Percentiles rank a stretch among this genome's conserved stretches.
phyloP scores from a whole-genome alignment of 1,284 basidiomycete species.

The Ceratobasidium sp. region DNA sequence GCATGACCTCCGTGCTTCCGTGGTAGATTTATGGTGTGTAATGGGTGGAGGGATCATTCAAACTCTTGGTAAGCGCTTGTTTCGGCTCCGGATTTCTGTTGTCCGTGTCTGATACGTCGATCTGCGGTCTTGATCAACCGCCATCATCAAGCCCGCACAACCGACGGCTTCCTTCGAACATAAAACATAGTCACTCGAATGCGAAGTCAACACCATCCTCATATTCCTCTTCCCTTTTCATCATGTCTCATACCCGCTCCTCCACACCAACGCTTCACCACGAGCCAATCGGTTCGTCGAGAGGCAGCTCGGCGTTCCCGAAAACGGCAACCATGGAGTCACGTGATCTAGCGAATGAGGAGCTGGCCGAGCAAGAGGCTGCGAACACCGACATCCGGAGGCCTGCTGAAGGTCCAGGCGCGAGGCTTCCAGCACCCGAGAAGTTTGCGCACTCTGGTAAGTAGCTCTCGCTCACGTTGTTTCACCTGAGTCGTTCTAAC shows the following conservation, averaged over 20 bases:
- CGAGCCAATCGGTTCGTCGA: constrained; percentile 4
- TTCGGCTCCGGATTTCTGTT: no score
- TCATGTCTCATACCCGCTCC: constrained; percentile 19
- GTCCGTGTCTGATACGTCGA: no score
- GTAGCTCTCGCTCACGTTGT: neutral
- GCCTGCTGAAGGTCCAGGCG: constrained; percentile 28
- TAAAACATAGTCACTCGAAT: neutral
- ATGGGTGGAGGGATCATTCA: no score
- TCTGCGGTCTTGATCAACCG: constrained; percentile 6
- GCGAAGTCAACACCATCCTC: neutral
- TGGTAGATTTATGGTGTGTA: no score
- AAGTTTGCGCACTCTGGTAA: constrained; percentile 33
- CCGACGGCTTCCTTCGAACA: constrained; percentile 5
- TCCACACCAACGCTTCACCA: constrained; percentile 10
- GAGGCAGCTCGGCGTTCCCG: neutral
- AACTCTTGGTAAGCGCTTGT: no score
- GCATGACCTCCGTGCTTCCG: no score
- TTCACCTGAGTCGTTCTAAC: neutral
- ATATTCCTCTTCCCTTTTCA: neutral
- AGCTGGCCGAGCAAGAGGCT: constrained; percentile 15
- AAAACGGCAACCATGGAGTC: constrained; percentile 1
- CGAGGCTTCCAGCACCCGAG: constrained; percentile 22
- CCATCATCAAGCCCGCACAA: constrained; percentile 7
- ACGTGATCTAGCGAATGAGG: constrained; percentile 3
- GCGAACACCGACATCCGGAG: constrained; percentile 8